Percentiles rank a stretch among this genome's conserved stretches.
phyloP scores from a whole-genome alignment of 108 stramenopile genomes.

The Skeletonema costatum region DNA sequence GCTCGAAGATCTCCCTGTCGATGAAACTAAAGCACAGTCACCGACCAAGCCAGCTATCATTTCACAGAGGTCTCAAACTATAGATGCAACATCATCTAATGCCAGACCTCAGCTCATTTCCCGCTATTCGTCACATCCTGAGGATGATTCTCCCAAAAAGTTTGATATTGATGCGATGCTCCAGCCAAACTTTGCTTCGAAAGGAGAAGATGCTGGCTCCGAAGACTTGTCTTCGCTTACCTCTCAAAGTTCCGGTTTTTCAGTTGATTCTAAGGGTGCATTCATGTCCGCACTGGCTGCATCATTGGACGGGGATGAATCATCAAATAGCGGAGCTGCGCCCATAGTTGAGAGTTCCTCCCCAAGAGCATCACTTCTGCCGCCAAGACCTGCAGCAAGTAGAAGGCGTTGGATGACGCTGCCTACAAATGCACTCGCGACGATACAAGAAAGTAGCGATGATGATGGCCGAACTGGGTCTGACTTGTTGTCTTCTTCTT shows the following conservation, averaged over 20 bases:
- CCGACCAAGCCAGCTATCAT: constrained; percentile 23
- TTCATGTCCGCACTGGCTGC: constrained; percentile 67
- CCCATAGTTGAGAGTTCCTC: constrained; percentile 10
- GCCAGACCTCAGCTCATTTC: constrained; percentile 17
- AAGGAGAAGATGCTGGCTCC: not conserved
- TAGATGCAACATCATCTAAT: not conserved
- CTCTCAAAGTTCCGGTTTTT: constrained; percentile 33
- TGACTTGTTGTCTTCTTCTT: not conserved
- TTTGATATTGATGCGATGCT: constrained; percentile 55
- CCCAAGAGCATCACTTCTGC: constrained; percentile 9
- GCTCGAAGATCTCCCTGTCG: constrained; percentile 19
- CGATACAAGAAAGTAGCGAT: constrained; percentile 75
- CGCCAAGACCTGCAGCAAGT: constrained; percentile 31
- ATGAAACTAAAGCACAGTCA: not conserved
- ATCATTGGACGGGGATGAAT: constrained; percentile 45
- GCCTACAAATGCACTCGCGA: constrained; percentile 65
- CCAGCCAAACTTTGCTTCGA: not conserved
- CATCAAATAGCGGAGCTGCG: constrained; percentile 3
- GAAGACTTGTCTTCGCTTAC: constrained; percentile 4
- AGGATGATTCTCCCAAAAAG: constrained; percentile 22
- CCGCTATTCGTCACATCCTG: constrained; percentile 35
- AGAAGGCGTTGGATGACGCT: constrained; percentile 73
- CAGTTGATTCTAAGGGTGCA: constrained; percentile 68
- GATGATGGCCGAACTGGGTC: constrained; percentile 34
- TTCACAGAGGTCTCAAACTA: constrained; percentile 13